Base-by-base conservation (phyloP, 2,329 filamentous ascomycete genomes). In the Aspergillus luchuensis region DNA sequence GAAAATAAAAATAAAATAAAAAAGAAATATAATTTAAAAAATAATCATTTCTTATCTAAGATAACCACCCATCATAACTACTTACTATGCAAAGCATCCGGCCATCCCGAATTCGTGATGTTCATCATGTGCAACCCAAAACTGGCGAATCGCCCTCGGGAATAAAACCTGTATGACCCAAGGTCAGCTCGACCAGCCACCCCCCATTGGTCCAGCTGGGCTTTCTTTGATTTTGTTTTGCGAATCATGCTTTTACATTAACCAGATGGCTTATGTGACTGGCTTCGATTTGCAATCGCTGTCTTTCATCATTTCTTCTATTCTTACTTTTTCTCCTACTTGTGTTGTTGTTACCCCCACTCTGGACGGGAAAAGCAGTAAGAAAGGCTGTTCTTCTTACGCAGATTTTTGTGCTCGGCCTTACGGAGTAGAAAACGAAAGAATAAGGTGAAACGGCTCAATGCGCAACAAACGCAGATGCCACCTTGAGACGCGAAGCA, bases 91-190 rank as follows among this genome's bases (percentile, higher is more conserved):
- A 56, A 38, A 53, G 30, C 60, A 55, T 63, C 68, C 67, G 67
- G 63, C 52, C 63, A 60, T 68, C 64, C 69, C 68, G 69, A 68
- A 52, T 62, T 57, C 62, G 62, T 60, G 60, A 62, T 41, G 52
- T 57, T 49, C 58, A 60, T 69, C 67, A 69, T 63, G 67, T 68
- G 67, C 64, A 60, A 63, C 64, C 54, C 49, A 56, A 52, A 60
- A 38, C 57, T 58, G 60, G 60, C 62, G 57, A 69, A 59, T 55
- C 43, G 61, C 52, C 56, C 61, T 65, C 63, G 57, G 62, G 57
- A 58, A 57, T 52, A 51, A 53, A 55, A 55, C 58, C 50, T 41
- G 56, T 61, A 51, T 54, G 45, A 43, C 56, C 50, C 48, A 60
- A 30, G 38, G 56, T 55, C 43, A 50, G 50, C 28, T 55, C 38